These are phyloP conservation scores for Xylariaceae sp. DNA, from an alignment of 2,329 filamentous ascomycete species.

Conservation along the genomic window DNA sequence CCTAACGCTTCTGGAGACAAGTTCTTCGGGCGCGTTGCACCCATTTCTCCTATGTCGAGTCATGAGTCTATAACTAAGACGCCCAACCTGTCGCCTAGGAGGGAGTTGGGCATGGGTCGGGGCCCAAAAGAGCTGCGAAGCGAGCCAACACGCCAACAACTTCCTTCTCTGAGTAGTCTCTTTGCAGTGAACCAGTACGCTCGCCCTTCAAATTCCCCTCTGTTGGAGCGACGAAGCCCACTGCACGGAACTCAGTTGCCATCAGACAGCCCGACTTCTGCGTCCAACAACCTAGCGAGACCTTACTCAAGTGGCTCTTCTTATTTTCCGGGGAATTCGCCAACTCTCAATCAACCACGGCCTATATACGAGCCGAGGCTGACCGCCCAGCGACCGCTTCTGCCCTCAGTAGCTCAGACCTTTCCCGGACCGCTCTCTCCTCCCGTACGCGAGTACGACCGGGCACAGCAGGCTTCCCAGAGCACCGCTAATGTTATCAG, in stretches of 20 bases:
- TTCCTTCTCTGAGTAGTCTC: slow-evolving; percentile 55
- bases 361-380: slow-evolving; percentile 45
- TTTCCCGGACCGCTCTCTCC: slow-evolving; percentile 45
- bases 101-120: slow-evolving; percentile 37
- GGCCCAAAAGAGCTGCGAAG: slow-evolving; percentile 34
- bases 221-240: slow-evolving; percentile 43
- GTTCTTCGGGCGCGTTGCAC: slow-evolving; percentile 42
- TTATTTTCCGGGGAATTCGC: slow-evolving; percentile 44
- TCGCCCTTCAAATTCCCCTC: slow-evolving; percentile 44
- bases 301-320: slow-evolving; percentile 39
- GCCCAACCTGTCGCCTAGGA: slow-evolving; percentile 42
- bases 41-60: slow-evolving; percentile 54
- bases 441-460: slow-evolving; percentile 40
- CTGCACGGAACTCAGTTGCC: slow-evolving; percentile 43
- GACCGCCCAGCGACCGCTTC: slow-evolving; percentile 40
- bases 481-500: slow-evolving; percentile 28
- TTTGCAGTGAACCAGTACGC: slow-evolving; percentile 48
- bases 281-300: slow-evolving; percentile 37
- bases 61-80: slow-evolving; percentile 47
- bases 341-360: slow-evolving; percentile 42
- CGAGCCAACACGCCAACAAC: slow-evolving; percentile 42
- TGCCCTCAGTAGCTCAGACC: slow-evolving; percentile 33
- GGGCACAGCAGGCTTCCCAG: slow-evolving; percentile 23
- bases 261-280: slow-evolving; percentile 44
- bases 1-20: slow-evolving; percentile 45